These are phyloP conservation scores for Starmerella kuoi DNA, from an alignment of 805 yeast genomes.

Conservation along the genomic window DNA sequence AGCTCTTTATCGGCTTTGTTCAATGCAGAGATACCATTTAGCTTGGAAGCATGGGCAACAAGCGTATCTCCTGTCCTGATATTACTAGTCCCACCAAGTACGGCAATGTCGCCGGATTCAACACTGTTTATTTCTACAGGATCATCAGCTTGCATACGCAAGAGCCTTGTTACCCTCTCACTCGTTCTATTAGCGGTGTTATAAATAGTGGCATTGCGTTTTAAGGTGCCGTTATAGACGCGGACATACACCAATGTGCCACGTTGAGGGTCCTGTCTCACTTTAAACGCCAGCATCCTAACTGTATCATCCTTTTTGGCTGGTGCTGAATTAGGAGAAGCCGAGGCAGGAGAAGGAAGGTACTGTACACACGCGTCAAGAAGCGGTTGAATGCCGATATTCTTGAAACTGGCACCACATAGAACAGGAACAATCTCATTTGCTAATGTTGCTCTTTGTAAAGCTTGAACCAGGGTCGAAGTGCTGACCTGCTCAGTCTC, in stretches of 20 bases:
- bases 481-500: constrained; percentile 45
- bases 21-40: constrained; percentile 39
- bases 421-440: constrained; percentile 61
- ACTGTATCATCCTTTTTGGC: constrained; percentile 31
- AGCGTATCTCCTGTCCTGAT: constrained; percentile 86
- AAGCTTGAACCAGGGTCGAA: constrained; percentile 41
- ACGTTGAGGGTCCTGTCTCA: constrained; percentile 63
- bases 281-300: constrained; percentile 83
- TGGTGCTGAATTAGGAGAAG: background rate
- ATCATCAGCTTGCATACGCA: constrained; percentile 78
- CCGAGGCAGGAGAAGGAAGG: constrained; percentile 57
- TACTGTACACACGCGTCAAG: constrained; percentile 69
- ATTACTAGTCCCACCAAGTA: constrained; percentile 58
- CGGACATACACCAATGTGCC: constrained; percentile 78
- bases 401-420: constrained; percentile 86
- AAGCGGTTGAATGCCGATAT: constrained; percentile 90
- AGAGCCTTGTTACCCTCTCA: constrained; percentile 53
- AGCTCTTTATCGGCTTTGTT: constrained; percentile 35
- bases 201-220: constrained; percentile 46
- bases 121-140: constrained; percentile 59
- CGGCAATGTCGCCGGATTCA: constrained; percentile 79
- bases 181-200: constrained; percentile 61
- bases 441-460: constrained; percentile 50
- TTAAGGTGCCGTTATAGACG: constrained; percentile 71
- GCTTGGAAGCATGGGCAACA: constrained; percentile 45